Conservation (phyloP, 2,329 filamentous ascomycete genomes). For the Fusarium chuoi region DNA sequence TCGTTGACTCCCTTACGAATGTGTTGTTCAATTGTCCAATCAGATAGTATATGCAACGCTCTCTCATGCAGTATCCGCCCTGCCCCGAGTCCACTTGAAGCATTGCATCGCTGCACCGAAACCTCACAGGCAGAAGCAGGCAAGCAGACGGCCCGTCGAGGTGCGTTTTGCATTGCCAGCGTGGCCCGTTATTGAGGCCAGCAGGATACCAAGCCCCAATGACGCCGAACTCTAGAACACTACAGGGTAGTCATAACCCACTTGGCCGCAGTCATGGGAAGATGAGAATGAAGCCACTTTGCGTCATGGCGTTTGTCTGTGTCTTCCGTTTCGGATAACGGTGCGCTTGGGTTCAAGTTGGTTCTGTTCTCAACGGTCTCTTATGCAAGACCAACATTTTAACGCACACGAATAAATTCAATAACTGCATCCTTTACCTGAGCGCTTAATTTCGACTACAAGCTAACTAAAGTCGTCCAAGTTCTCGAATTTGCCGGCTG, state of each 20-base stretch:
- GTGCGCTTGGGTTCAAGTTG: constrained; percentile 32
- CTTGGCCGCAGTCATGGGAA: constrained; percentile 32
- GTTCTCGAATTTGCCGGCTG: constrained; percentile 1
- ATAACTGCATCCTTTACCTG: constrained; percentile 14
- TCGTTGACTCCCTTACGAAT: constrained; percentile 24
- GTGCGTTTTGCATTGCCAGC: constrained; percentile 39
- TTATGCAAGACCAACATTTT: constrained; percentile 18
- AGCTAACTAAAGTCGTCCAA: constrained; percentile 2
- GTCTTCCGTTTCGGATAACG: constrained; percentile 31
- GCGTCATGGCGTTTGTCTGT: constrained; percentile 33
- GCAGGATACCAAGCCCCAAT: constrained; percentile 20
- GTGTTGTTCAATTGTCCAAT: constrained; percentile 35
- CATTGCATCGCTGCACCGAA: constrained; percentile 27
- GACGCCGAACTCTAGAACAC: constrained; percentile 14
- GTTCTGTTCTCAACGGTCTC: constrained; percentile 18
- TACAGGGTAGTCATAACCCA: constrained; percentile 42
- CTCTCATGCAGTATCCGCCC: constrained; percentile 4
- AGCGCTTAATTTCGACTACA: constrained; percentile 16
- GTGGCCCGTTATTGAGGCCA: constrained; percentile 40
- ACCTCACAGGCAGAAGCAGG: constrained; percentile 1
- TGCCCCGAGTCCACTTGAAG: constrained; percentile 30
- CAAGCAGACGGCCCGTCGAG: constrained; percentile 27
- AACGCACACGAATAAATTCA: constrained; percentile 17
- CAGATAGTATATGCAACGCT: constrained; percentile 12
- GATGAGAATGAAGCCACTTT: constrained; percentile 35